These are phyloP conservation scores for Suhomyces terraborum DNA, from an alignment of 1,139 yeast species.

Conservation along the genomic window DNA sequence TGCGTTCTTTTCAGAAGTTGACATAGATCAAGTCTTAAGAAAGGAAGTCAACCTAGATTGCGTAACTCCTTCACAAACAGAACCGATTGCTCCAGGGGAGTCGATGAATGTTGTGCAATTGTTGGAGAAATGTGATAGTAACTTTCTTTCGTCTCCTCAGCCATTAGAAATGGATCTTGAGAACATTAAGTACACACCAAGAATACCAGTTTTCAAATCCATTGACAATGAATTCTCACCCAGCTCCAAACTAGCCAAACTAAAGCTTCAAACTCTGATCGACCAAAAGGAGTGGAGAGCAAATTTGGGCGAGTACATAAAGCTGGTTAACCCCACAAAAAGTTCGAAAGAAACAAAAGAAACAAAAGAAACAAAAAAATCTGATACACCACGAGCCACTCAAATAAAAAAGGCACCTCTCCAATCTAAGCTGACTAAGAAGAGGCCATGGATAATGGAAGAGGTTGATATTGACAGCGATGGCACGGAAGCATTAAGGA, in stretches of 20 bases:
- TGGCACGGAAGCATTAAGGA: slow-evolving; percentile 25
- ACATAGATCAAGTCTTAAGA: slow-evolving; percentile 81
- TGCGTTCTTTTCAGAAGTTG: slow-evolving; percentile 94
- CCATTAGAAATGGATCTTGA: neutral
- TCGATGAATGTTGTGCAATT: slow-evolving; percentile 62
- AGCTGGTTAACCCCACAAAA: slow-evolving; percentile 14
- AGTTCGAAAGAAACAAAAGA: slow-evolving; percentile 9
- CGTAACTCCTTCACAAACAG: slow-evolving; percentile 83
- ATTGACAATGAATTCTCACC: slow-evolving; percentile 26
- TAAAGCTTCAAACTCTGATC: slow-evolving; percentile 34
- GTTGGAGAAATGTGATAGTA: slow-evolving; percentile 29
- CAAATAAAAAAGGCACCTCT: neutral
- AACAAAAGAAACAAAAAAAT: slow-evolving; percentile 1
- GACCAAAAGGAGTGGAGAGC: slow-evolving; percentile 30
- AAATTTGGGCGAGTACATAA: slow-evolving; percentile 22
- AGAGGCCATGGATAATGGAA: slow-evolving; percentile 8
- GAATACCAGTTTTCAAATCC: slow-evolving; percentile 27
- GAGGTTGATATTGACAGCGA: slow-evolving; percentile 27
- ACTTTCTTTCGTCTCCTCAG: neutral
- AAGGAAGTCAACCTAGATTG: slow-evolving; percentile 90
- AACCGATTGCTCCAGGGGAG: slow-evolving; percentile 77
- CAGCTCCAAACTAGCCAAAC: slow-evolving; percentile 24
- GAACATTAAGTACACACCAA: slow-evolving; percentile 22
- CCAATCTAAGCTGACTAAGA: neutral
- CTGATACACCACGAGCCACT: no score